Evolutionary conservation across 805 yeast species (phyloP), one percentile per base, ranked within the genome.

Genomic region (Suhomyces vadensis): DNA sequence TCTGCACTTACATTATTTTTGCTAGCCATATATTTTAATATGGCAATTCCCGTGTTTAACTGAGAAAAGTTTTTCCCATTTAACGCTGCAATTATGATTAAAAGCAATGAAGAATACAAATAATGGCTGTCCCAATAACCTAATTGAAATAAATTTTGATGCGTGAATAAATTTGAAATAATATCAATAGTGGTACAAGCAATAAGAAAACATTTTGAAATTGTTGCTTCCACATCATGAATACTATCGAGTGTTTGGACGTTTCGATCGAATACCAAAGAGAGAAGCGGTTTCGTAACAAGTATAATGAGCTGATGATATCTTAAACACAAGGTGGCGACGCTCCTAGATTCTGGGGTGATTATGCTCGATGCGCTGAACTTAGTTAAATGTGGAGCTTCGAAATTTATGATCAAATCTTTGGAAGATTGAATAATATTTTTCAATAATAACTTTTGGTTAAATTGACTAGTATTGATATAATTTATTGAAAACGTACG

Each of bases 61-160:
- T 55, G 58, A 22, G 43, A 37, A 37, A 50, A 55, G 19, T 44
- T 41, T 6, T 44, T 49, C 6, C 59, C 56, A 20, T 50, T 50
- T n/a, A 61, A 46, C 16, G 57, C 49, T 0, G 65, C 58, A 47
- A 67, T 54, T 9, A 67, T 51, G 26, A 67, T 42, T 17, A 63
- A 45, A 16, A 67, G 48, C 19, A 67, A 45, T 1, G 74, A 66
- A 4, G 63, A 54, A 43, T 59, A 70, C 31, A 69, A 49, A 52
- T 70, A 69, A 47, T 66, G 71, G 37, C 66, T 53, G 44, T 71
- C 75, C 71, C 73, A 69, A 43, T 61, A 68, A 2, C 74, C 75
- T 13, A 64, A 50, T 16, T 56, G 50, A 42, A 69, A 69, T 10
- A 68, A 46, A 35, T 62, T 53, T n/a, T 59, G 47, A 40, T 55